phyloP scores from a whole-genome alignment of 495 filamentous ascomycete species.

The Podospora bellae-mahoneyi region DNA sequence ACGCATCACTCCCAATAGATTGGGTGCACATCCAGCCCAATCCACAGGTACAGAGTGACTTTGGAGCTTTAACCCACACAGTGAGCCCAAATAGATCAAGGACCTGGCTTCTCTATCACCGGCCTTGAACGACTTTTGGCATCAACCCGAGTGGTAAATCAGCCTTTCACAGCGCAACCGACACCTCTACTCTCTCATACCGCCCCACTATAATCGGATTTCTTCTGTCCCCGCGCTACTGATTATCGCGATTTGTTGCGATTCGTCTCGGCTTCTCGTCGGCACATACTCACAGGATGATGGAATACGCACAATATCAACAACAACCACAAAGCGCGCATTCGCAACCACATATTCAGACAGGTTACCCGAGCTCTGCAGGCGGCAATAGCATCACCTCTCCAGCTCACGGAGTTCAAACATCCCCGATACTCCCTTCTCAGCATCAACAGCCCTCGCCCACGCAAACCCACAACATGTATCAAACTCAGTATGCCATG shows the following conservation, averaged over 20 bases:
- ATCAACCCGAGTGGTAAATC: conserved; percentile 24
- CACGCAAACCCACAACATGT: conserved; percentile 56
- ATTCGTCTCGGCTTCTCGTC: conserved; percentile 24
- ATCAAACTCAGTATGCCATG: conserved; percentile 57
- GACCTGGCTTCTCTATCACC: conserved; percentile 31
- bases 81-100: conserved; percentile 36
- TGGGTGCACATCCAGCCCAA: conserved; percentile 52
- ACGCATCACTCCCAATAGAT: conserved; percentile 58
- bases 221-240: conserved; percentile 4
- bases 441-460: conserved; percentile 54
- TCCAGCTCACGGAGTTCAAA: conserved; percentile 54
- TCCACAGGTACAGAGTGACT: conserved; percentile 48
- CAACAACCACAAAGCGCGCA: conserved; percentile 57
- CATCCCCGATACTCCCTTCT: conserved; percentile 61
- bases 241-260: conserved; percentile 21
- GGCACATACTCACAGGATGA: conserved; percentile 46
- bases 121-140: conserved; percentile 19
- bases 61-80: conserved; percentile 39
- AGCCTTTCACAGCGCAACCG: conserved; percentile 15
- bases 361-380: conserved; percentile 52
- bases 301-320: conserved; percentile 70
- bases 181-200: conserved; percentile 20
- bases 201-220: conserved; percentile 15
- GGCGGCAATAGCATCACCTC: conserved; percentile 60
- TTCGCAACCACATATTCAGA: conserved; percentile 40